These are phyloP conservation scores for Naganishia cerealis DNA, from an alignment of 1,284 basidiomycete genomes.

Conservation along the genomic window DNA sequence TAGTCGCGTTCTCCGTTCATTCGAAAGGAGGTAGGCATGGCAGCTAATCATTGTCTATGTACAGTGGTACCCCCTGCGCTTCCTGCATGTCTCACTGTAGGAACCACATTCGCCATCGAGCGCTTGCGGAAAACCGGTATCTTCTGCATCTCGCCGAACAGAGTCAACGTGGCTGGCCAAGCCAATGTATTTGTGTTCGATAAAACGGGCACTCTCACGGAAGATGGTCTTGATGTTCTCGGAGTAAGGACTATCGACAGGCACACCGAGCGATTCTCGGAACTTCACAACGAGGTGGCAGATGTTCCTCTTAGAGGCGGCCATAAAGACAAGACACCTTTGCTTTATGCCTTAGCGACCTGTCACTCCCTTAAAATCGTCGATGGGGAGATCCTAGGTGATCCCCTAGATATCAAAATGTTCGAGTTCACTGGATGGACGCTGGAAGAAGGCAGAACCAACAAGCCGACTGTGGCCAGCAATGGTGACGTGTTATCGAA, in stretches of 20 bases:
- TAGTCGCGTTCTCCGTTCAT: neutral
- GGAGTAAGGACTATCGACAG: constrained; percentile 82
- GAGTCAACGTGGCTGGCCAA: constrained; percentile 95
- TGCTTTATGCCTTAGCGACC: constrained; percentile 89
- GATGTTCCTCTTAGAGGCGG: constrained; percentile 74
- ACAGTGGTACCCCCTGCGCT: constrained; percentile 91
- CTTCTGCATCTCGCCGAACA: constrained; percentile 94
- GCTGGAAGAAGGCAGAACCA: constrained; percentile 79
- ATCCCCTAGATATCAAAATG: constrained; percentile 96
- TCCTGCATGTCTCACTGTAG: constrained; percentile 95
- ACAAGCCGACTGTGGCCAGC: constrained; percentile 45
- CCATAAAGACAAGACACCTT: constrained; percentile 67
- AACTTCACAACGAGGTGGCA: constrained; percentile 81
- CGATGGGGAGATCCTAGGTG: constrained; percentile 83
- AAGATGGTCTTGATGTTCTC: constrained; percentile 95
- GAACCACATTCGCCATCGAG: constrained; percentile 90
- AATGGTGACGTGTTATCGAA: constrained; percentile 62
- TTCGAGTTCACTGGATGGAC: constrained; percentile 96
- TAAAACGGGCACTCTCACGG: constrained; percentile 97
- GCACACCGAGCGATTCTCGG: constrained; percentile 73
- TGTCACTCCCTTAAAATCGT: constrained; percentile 95
- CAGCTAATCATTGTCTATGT: too few relatives aligned
- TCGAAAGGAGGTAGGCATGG: neutral
- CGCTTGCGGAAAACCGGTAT: constrained; percentile 85
- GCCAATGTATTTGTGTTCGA: constrained; percentile 98